Evolutionary conservation across 371 early-diverging fungal species (phyloP).

Genomic region (Mortierella sp.): DNA sequence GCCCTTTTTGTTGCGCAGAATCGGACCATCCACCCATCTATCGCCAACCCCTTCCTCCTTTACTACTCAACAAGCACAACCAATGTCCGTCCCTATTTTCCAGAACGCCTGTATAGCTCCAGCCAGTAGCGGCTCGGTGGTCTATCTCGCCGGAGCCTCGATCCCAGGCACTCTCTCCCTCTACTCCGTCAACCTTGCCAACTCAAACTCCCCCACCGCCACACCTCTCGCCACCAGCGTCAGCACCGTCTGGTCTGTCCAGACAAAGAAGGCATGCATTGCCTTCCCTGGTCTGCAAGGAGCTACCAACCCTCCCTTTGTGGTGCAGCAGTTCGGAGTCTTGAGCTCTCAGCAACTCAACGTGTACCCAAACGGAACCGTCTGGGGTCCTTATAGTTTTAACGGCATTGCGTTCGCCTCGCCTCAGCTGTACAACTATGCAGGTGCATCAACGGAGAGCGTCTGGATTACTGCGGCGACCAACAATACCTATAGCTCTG

Average conservation of each 20-base stretch:
- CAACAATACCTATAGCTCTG: slow-evolving; percentile 16
- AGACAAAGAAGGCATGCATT: slow-evolving; percentile 28
- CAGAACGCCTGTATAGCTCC: slow-evolving; percentile 35
- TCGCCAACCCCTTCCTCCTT: background rate
- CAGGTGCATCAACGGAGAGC: slow-evolving; percentile 21
- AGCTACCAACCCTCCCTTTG: slow-evolving; percentile 18
- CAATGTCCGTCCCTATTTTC: slow-evolving; percentile 22
- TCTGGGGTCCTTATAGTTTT: slow-evolving; percentile 16
- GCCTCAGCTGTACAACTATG: slow-evolving; percentile 26
- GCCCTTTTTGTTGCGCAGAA: background rate
- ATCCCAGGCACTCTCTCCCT: slow-evolving; percentile 31
- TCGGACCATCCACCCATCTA: background rate
- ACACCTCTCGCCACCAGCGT: slow-evolving; percentile 30
- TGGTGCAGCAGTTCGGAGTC: slow-evolving; percentile 34
- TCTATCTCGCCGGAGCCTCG: slow-evolving; percentile 37
- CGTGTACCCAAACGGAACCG: slow-evolving; percentile 38
- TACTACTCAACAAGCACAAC: background rate
- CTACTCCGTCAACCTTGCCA: slow-evolving; percentile 28
- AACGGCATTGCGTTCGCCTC: slow-evolving; percentile 10
- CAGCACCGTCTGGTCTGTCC: slow-evolving; percentile 10
- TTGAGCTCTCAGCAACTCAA: slow-evolving; percentile 21
- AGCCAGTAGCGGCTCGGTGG: background rate
- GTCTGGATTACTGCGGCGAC: slow-evolving; percentile 36
- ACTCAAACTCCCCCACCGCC: slow-evolving; percentile 39
- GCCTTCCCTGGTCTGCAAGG: slow-evolving; percentile 20